Evolutionary conservation across 495 filamentous ascomycete species (phyloP).

Genomic region (Cladorrhinum samala): DNA sequence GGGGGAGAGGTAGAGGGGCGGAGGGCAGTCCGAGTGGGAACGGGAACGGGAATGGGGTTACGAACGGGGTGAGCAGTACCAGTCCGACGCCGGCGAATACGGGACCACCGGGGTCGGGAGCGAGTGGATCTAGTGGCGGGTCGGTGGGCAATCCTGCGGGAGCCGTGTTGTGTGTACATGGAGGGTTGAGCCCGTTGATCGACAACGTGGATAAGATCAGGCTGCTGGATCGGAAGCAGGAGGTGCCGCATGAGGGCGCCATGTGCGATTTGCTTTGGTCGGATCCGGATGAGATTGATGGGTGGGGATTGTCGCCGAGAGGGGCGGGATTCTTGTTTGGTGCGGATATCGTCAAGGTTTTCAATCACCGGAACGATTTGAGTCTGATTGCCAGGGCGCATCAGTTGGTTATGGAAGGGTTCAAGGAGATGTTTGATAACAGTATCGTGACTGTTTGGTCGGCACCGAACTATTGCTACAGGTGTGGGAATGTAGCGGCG

Average conservation of each 20-base stretch:
- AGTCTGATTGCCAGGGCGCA: conserved; percentile 89
- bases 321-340: conserved; percentile 96
- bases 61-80: not conserved
- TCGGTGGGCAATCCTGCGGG: conserved; percentile 62
- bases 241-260: conserved; percentile 95
- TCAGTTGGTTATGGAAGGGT: conserved; percentile 98
- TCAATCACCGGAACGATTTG: conserved; percentile 90
- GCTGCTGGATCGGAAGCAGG: conserved; percentile 91
- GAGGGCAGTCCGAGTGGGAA: conserved; percentile 34
- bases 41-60: conserved; percentile 8
- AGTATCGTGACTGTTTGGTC: conserved; percentile 96
- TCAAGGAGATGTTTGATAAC: conserved; percentile 97
- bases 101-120: conserved; percentile 74
- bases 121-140: conserved; percentile 59
- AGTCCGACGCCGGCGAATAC: conserved; percentile 36
- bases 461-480: conserved; percentile 97
- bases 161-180: conserved; percentile 92
- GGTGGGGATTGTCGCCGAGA: conserved; percentile 91
- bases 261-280: conserved; percentile 99
- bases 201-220: conserved; percentile 96
- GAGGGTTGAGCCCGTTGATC: conserved; percentile 83
- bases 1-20: conserved; percentile 11
- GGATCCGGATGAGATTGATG: conserved; percentile 96
- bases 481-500: conserved; percentile 94
- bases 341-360: conserved; percentile 89